These are phyloP conservation scores for Verbena officinalis DNA, from an alignment of 257 asterid genomes.

Conservation along the genomic window DNA sequence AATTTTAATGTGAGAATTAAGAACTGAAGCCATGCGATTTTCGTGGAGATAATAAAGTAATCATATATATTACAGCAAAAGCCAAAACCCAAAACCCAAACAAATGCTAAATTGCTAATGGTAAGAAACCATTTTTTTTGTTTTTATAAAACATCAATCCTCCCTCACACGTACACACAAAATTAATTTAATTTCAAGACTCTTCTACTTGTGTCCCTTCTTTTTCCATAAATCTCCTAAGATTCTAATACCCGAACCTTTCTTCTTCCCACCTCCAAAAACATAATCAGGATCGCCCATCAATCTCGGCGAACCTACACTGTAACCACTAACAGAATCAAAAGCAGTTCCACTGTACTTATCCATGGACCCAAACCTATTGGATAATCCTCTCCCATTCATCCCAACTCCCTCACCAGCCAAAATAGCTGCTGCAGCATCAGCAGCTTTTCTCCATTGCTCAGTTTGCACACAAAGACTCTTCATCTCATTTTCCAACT, in stretches of 20 bases:
- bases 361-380: slow-evolving; percentile 97
- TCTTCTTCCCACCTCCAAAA: slow-evolving; percentile 74
- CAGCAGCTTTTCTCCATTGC: slow-evolving; percentile 98
- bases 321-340: slow-evolving; percentile 44
- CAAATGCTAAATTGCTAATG: slow-evolving; percentile 42
- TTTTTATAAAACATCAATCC: slow-evolving; percentile 1
- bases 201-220: slow-evolving; percentile 71
- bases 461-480: slow-evolving; percentile 84
- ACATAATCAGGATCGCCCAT: slow-evolving; percentile 51
- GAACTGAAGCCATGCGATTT: no score
- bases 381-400: no score
- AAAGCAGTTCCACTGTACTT: slow-evolving; percentile 52
- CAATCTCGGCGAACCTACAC: no score
- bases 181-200: neutral
- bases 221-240: slow-evolving; percentile 93
- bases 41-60: no score
- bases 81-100: slow-evolving; percentile 14
- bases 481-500: slow-evolving; percentile 79
- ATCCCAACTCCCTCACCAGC: slow-evolving; percentile 71
- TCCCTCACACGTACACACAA: neutral
- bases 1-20: no score
- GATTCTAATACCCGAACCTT: slow-evolving; percentile 68
- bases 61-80: slow-evolving; percentile 18
- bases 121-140: slow-evolving; percentile 43
- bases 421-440: slow-evolving; percentile 57